Conservation (phyloP, 2,329 filamentous ascomycete species). For the Diaporthe nobilis region DNA sequence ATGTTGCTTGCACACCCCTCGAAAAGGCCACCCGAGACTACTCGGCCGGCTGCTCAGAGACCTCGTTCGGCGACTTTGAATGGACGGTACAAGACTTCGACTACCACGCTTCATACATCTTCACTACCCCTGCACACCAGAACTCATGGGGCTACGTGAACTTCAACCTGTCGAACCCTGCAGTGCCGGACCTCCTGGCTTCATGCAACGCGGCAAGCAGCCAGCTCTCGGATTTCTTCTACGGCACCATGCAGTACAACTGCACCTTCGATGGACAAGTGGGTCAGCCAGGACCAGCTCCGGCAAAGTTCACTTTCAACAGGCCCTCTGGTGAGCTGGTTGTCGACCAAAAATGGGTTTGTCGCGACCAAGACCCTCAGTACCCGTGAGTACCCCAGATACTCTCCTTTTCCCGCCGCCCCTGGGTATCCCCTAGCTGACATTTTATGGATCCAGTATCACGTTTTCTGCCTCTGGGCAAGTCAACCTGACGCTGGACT, state of each 20-base stretch:
- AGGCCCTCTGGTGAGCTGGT: slow-evolving; percentile 53
- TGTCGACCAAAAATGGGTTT: slow-evolving; percentile 66
- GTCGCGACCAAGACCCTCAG: slow-evolving; percentile 55
- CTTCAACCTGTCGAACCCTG: slow-evolving; percentile 66
- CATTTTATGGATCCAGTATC: slow-evolving; percentile 40
- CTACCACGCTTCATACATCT: slow-evolving; percentile 64
- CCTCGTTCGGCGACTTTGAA: slow-evolving; percentile 51
- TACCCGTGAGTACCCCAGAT: slow-evolving; percentile 52
- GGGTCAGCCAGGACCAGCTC: slow-evolving; percentile 44
- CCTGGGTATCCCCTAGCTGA: slow-evolving; percentile 19
- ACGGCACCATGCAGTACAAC: slow-evolving; percentile 59
- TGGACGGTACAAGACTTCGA: slow-evolving; percentile 62
- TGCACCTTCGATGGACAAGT: slow-evolving; percentile 54
- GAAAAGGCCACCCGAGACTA: slow-evolving; percentile 43
- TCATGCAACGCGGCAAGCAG: slow-evolving; percentile 58
- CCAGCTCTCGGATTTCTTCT: slow-evolving; percentile 65
- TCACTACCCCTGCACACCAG: slow-evolving; percentile 66
- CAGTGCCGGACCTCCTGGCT: slow-evolving; percentile 52
- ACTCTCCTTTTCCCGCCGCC: not conserved
- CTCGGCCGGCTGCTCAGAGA: slow-evolving; percentile 49
- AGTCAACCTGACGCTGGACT: slow-evolving; percentile 52
- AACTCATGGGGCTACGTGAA: slow-evolving; percentile 61
- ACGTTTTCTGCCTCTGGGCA: slow-evolving; percentile 53
- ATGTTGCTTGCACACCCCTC: slow-evolving; percentile 43
- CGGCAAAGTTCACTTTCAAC: slow-evolving; percentile 60